Evolutionary conservation across 75 land plant species (phyloP).

Genomic region (Picea sitchensis): DNA sequence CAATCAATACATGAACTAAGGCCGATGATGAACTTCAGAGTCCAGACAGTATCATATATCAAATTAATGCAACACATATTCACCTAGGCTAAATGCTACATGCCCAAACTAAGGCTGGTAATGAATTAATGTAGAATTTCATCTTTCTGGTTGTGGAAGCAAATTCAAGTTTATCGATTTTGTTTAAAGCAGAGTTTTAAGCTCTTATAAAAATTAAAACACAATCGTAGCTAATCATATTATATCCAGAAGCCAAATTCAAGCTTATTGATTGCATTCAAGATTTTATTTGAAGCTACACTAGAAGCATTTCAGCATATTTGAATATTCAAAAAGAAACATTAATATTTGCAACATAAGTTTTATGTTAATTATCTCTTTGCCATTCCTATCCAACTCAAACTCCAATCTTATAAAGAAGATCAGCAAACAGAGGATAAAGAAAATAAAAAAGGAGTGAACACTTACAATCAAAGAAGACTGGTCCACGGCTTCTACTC

Average conservation of each 20-base stretch:
- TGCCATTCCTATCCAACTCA: not conserved
- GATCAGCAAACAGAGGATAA: not conserved
- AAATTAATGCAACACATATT: no score
- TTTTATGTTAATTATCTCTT: not conserved
- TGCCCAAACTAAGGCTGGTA: no score
- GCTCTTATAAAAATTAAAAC: not conserved
- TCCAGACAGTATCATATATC: no score
- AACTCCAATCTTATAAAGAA: not conserved
- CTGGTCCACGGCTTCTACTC: constrained; percentile 12
- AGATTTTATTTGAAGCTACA: not conserved
- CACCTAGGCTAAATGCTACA: no score
- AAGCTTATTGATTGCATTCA: not conserved
- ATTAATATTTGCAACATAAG: no score
- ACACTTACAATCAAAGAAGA: constrained; percentile 22
- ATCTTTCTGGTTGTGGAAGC: no score
- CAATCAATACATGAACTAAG: no score
- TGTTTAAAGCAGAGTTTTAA: not conserved
- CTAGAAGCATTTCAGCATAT: not conserved
- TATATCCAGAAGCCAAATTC: not conserved
- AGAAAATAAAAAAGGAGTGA: not conserved
- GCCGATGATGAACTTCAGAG: no score
- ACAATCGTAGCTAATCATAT: no score
- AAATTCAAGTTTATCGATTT: no score
- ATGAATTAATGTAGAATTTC: no score
- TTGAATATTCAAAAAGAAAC: not conserved